Evolutionary conservation across 2,329 filamentous ascomycete species (phyloP), one percentile per base, ranked within the genome.

Genomic region (Fusarium dlaminii): DNA sequence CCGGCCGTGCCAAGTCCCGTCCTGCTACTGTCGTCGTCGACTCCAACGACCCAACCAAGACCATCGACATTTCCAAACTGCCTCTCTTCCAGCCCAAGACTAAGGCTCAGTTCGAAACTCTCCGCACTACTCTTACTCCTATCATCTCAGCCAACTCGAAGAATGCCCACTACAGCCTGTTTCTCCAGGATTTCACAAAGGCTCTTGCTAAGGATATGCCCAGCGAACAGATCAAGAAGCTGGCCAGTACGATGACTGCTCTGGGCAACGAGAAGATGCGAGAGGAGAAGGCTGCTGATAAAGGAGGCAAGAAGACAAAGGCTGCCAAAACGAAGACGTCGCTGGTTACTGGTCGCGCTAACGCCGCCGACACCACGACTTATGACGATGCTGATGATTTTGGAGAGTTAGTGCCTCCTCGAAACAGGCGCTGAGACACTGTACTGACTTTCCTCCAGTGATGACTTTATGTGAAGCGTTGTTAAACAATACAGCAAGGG

Each of bases 251-350:
- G 10, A 85, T 99, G 79, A 98, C 95, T n/a, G 92, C 95, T 10
- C 88, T 98, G 64, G 90, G 94, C 81, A 99, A 99, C 82, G 96
- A 98, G 90, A 98, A 97, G 89, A 92, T 98, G 92, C 97, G 95
- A 87, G 95, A 98, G 83, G 96, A 99, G 89, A 98, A 98, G 89
- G 91, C 92, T 8, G 90, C 94, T 8, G 94, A 98, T 75, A 98
- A 98, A 88, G 92, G 94, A 62, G 94, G 92, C 79, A 99, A 98
- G 93, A 99, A 98, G 91, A 91, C 88, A 78, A 98, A 98, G 90
- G 95, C 95, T 9, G 93, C 94, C 71, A 98, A 98, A 91, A 97
- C 93, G 43, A 99, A 99, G 91, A 90, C 93, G 24, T 92, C 90
- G 12, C 87, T 98, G 56, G 93, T 93, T 63, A 91, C 93, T 67